phyloP scores from a whole-genome alignment of 2,329 filamentous ascomycete species.

The Cladosporium sp. region DNA sequence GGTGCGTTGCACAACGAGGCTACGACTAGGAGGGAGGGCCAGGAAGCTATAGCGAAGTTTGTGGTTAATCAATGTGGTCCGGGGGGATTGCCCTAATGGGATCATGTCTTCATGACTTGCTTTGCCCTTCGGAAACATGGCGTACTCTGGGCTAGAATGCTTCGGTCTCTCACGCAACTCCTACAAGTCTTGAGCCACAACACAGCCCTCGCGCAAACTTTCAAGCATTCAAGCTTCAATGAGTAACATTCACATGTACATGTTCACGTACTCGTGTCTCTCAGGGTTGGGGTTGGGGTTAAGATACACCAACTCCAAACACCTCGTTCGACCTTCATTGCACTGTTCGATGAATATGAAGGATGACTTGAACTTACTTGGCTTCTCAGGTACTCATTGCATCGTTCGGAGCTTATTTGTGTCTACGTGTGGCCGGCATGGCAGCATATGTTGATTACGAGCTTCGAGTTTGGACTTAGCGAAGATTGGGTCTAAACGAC shows the following conservation, averaged over 20 bases:
- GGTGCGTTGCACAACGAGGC: constrained; percentile 55
- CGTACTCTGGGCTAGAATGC: too few relatives aligned
- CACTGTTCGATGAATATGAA: background rate
- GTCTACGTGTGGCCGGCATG: background rate
- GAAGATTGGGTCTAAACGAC: too few relatives aligned
- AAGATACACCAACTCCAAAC: background rate
- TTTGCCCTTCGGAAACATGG: too few relatives aligned
- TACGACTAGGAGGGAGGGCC: constrained; percentile 45
- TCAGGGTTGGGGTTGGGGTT: background rate
- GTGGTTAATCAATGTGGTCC: constrained; percentile 1
- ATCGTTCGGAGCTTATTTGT: rapidly evolving
- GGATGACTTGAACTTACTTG: background rate
- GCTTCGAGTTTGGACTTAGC: too few relatives aligned
- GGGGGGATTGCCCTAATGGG: background rate
- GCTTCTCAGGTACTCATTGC: background rate
- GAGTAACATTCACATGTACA: too few relatives aligned
- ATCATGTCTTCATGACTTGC: background rate
- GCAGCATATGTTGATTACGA: background rate
- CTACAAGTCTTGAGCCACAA: too few relatives aligned
- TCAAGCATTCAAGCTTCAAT: too few relatives aligned
- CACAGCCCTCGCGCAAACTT: too few relatives aligned
- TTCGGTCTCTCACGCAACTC: too few relatives aligned
- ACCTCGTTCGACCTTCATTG: background rate
- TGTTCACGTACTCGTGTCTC: too few relatives aligned
- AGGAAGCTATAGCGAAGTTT: constrained; percentile 39